Conservation (phyloP, 257 asterid species). For the Solanum sejunctum region DNA sequence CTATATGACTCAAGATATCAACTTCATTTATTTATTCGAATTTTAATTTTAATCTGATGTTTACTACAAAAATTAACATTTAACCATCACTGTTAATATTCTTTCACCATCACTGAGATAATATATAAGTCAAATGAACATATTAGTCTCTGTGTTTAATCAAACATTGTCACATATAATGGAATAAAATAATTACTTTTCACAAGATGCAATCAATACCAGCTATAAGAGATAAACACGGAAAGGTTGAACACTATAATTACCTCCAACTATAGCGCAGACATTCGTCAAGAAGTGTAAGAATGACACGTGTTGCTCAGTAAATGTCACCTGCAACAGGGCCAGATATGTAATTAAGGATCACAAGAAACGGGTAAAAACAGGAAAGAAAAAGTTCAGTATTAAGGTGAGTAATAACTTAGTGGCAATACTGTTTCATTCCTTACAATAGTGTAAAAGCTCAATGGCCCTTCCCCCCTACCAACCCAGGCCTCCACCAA, state of each 20-base stretch:
- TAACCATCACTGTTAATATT: not conserved
- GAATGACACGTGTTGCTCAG: constrained; percentile 67
- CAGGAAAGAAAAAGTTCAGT: not conserved
- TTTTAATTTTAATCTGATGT: not conserved
- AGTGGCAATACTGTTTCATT: not conserved
- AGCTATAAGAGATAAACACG: not conserved
- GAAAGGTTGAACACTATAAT: not conserved
- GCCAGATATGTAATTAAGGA: not conserved
- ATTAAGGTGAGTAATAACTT: not conserved
- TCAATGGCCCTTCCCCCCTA: not conserved
- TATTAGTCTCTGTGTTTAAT: not conserved
- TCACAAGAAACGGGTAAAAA: not conserved
- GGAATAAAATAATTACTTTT: not conserved
- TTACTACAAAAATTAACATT: not conserved
- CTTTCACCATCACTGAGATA: not conserved
- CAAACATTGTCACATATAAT: not conserved
- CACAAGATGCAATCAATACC: not conserved
- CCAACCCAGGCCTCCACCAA: not conserved
- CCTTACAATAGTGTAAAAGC: not conserved
- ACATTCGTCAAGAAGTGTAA: constrained; percentile 87
- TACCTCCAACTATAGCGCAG: constrained; percentile 96
- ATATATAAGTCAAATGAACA: not conserved
- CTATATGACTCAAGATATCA: not conserved
- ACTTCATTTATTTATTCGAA: not conserved
- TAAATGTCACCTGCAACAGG: constrained; percentile 64